Evolutionary conservation across 805 yeast genomes (phyloP), one percentile per base, ranked within the genome.

Genomic region (Debaryomyces maramus): DNA sequence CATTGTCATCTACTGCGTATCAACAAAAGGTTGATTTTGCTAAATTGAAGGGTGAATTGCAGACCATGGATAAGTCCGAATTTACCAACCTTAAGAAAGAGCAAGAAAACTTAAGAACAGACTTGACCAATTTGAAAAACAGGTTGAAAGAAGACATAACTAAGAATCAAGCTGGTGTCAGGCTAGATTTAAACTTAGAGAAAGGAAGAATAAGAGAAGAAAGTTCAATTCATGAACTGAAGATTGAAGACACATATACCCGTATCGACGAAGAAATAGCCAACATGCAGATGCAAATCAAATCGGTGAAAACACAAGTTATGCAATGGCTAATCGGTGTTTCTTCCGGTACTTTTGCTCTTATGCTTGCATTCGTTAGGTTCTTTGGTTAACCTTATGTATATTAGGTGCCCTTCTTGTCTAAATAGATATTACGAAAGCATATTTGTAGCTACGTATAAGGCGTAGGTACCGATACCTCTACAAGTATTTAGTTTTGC

Each of bases 301-400:
- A 93, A 56, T 81, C 88, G 32, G 96, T 91, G 22, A 93, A 93
- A 67, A 88, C 96, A 2, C 97, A 93, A 61, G 97, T 93, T 36
- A 80, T 89, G 83, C 99, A 93, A 65, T 93, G 99, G 99, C 75
- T 93, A 47, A 88, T 93, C 53, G 98, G 98, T 72, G 97, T 93
- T 14, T 87, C 96, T 58, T 90, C 98, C 1, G 99, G 98, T 85
- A 87, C 97, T 1, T 88, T 91, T 65, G 98, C 98, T 10, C 73
- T 93, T 43, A 85, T 93, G 37, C 67, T 91, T 52, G 97, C 98
- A 1, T 93, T 93, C 60, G 87, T 90, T 36, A 76, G 99, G 53
- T 71, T 93, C 51, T 69, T 88, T 36, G 79, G 88, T 7, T 86
- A 44, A 43, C 19, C 17, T 20, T 22, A 15, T 18, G 23, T 22